phyloP scores from a whole-genome alignment of 2,329 filamentous ascomycete genomes.

The Claviceps sp. region DNA sequence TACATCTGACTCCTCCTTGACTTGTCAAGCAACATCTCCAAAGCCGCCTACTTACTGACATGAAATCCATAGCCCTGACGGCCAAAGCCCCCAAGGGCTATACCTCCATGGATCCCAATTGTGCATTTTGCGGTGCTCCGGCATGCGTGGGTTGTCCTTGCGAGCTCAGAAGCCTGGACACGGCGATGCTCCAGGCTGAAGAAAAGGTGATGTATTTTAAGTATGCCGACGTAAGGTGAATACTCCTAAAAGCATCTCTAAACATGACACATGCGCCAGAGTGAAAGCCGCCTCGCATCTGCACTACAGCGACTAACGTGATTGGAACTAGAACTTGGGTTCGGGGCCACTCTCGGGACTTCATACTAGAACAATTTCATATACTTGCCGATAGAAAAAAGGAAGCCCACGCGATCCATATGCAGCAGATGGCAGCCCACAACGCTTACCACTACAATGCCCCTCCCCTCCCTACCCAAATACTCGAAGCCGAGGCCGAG shows the following conservation, averaged over 20 bases:
- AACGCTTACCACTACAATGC: constrained; percentile 45
- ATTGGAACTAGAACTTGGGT: constrained; percentile 43
- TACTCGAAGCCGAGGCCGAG: constrained; percentile 48
- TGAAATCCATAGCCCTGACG: constrained; percentile 35
- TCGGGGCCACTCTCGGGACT: constrained; percentile 51
- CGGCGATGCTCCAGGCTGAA: constrained; percentile 50
- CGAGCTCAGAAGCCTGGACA: constrained; percentile 51
- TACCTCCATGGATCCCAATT: constrained; percentile 56
- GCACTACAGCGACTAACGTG: constrained; percentile 6
- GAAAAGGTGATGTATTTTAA: constrained; percentile 48
- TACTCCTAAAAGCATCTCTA: background rate
- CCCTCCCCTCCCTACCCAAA: constrained; percentile 46
- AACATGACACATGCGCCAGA: background rate
- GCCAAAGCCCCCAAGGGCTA: constrained; percentile 28
- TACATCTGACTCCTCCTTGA: background rate
- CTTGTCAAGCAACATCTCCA: background rate
- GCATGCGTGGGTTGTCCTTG: constrained; percentile 48
- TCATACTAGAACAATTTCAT: constrained; percentile 52
- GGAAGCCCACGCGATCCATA: constrained; percentile 37
- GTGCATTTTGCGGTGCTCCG: constrained; percentile 51
- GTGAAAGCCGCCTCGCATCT: background rate
- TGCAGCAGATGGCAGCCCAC: constrained; percentile 42
- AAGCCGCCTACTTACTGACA: constrained; percentile 26
- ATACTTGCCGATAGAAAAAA: constrained; percentile 49
- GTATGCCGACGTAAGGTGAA: constrained; percentile 51